A percentile compares a stretch with the other conserved stretches of the same genome.
Conservation (phyloP, 768 basidiomycete genomes). For the Mycena galopus region DNA sequence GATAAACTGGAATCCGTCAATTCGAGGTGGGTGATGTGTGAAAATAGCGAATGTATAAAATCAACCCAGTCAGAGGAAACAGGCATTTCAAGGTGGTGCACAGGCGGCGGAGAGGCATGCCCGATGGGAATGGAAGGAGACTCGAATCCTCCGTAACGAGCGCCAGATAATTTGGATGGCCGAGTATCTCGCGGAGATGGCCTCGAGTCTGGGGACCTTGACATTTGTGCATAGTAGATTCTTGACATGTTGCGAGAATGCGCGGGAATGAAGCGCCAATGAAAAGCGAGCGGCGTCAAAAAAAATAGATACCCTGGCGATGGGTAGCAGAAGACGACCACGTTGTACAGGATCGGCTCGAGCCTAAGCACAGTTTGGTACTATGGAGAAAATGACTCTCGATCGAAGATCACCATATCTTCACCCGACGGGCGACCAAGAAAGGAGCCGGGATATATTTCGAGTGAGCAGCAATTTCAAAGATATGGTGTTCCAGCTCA, state of each 20-base stretch:
- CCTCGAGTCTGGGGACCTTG: too few species aligned
- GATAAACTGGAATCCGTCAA: not conserved
- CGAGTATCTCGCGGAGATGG: not conserved
- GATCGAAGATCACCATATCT: constrained; percentile 4
- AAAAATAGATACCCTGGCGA: not conserved
- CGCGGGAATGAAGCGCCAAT: not conserved
- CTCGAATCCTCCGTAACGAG: not conserved
- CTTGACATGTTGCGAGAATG: not conserved
- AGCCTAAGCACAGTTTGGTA: not conserved
- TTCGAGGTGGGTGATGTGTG: constrained; percentile 9
- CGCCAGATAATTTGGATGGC: not conserved
- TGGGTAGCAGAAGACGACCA: constrained; percentile 3
- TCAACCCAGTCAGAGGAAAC: not conserved
- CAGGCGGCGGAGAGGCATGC: constrained; percentile 3
- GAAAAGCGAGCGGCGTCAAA: not conserved
- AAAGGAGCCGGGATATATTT: constrained; percentile 7
- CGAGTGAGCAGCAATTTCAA: not conserved
- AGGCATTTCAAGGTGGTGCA: not conserved
- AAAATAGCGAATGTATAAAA: constrained; percentile 4
- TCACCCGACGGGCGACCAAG: constrained; percentile 12
- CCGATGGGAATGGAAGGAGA: not conserved
- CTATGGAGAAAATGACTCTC: not conserved
- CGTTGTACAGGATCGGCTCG: constrained; percentile 12
- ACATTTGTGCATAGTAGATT: too few species aligned
- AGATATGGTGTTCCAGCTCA: constrained; percentile 7